Conservation (phyloP, 1,284 basidiomycete species). For the Pascua sp. region DNA sequence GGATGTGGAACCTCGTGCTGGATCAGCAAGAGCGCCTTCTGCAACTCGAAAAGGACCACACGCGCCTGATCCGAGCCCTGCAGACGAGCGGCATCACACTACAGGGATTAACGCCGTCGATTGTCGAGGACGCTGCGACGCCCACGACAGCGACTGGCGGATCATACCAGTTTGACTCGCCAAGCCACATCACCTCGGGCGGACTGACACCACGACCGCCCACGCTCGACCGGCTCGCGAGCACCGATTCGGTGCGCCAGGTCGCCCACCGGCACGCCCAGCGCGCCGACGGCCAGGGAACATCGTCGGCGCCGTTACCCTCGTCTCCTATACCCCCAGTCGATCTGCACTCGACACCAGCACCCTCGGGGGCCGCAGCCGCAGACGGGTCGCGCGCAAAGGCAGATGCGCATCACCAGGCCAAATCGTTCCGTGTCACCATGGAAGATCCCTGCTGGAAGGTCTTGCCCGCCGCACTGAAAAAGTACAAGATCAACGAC, state of each 20-base stretch:
- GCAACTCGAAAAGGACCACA: slow-evolving; percentile 35
- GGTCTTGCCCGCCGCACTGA: slow-evolving; percentile 92
- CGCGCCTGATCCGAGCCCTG: slow-evolving; percentile 24
- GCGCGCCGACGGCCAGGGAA: no score
- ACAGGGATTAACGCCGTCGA: slow-evolving; percentile 22
- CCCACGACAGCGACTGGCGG: slow-evolving; percentile 2
- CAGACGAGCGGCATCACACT: slow-evolving; percentile 28
- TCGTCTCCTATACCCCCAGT: slow-evolving; percentile 14
- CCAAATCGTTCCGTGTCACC: slow-evolving; percentile 57
- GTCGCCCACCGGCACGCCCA: no score
- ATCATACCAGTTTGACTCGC: slow-evolving; percentile 34
- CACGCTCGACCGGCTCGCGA: neutral
- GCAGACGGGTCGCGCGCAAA: slow-evolving; percentile 6
- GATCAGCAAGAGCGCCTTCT: slow-evolving; percentile 59
- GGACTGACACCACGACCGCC: slow-evolving; percentile 5
- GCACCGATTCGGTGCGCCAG: no score
- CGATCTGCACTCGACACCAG: slow-evolving; percentile 6
- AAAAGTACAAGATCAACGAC: slow-evolving; percentile 98
- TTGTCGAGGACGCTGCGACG: slow-evolving; percentile 12
- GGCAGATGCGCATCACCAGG: slow-evolving; percentile 30
- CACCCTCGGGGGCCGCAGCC: neutral
- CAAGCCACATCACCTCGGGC: slow-evolving; percentile 9
- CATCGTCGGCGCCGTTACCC: slow-evolving; percentile 12
- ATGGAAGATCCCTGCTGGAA: slow-evolving; percentile 98
- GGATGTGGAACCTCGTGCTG: slow-evolving; percentile 64